phyloP scores from a whole-genome alignment of 1,284 basidiomycete species.

The Coniophora puteana region DNA sequence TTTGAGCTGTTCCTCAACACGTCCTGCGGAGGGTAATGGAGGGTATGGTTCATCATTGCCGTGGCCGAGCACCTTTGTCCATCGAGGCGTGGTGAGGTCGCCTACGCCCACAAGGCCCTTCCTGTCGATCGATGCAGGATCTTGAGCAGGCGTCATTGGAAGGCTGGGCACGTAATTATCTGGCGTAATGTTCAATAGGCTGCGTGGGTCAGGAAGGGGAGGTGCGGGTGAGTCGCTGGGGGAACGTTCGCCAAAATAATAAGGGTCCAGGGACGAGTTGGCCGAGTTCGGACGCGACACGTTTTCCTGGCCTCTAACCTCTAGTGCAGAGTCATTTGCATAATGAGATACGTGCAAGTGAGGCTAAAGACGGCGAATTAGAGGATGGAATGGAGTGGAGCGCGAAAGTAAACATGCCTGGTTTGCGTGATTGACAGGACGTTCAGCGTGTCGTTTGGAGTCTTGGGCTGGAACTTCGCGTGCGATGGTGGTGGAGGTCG shows the following conservation, averaged over 20 bases:
- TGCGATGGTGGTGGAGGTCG: too few relatives aligned
- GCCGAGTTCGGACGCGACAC: conserved; percentile 55
- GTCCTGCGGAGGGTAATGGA: too few relatives aligned
- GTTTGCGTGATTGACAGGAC: too few relatives aligned
- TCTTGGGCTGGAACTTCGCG: too few relatives aligned
- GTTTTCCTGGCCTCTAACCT: conserved; percentile 27
- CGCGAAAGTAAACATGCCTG: too few relatives aligned
- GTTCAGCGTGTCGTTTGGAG: too few relatives aligned
- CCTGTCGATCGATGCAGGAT: conserved; percentile 84
- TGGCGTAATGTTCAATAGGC: conserved; percentile 38
- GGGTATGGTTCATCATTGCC: too few relatives aligned
- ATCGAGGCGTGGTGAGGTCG: conserved; percentile 95
- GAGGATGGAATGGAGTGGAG: too few relatives aligned
- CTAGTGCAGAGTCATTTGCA: conserved; percentile 20
- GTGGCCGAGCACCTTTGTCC: conserved; percentile 49
- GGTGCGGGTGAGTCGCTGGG: conserved; percentile 54
- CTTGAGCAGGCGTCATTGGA: conserved; percentile 69
- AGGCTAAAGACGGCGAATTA: too few relatives aligned
- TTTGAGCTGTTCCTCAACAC: conserved; percentile 24
- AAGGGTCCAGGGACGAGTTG: conserved; percentile 77
- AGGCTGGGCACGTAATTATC: conserved; percentile 40
- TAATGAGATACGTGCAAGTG: too few relatives aligned
- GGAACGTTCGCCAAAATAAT: conserved; percentile 72
- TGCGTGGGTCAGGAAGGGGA: conserved; percentile 14
- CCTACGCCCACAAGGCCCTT: conserved; percentile 90